Evolutionary conservation across 1,284 basidiomycete species (phyloP).

Genomic region (Puccinia sorghi): DNA sequence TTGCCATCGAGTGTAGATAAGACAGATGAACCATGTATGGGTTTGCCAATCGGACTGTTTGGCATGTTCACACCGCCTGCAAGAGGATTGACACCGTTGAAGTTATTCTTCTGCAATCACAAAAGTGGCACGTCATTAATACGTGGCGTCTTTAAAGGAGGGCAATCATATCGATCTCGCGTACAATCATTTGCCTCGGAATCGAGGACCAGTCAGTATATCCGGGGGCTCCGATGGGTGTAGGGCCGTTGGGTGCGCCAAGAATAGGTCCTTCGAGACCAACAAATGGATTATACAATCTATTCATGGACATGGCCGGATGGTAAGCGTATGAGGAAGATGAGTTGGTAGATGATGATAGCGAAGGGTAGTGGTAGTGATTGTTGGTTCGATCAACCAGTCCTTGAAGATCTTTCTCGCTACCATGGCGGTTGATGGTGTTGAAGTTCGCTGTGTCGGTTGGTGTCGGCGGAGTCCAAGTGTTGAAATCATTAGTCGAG

Average conservation of each 20-base stretch:
- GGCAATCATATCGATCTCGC: background rate
- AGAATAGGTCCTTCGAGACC: constrained; percentile 1
- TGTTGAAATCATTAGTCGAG: constrained; percentile 26
- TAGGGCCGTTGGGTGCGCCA: background rate
- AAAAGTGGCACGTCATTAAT: background rate
- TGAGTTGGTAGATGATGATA: constrained; percentile 35
- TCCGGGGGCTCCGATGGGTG: constrained; percentile 16
- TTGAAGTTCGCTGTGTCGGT: constrained; percentile 13
- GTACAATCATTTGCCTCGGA: constrained; percentile 24
- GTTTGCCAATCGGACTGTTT: constrained; percentile 30
- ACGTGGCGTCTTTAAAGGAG: background rate
- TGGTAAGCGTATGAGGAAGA: constrained; percentile 32
- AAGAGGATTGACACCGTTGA: constrained; percentile 14
- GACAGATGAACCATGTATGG: constrained; percentile 19
- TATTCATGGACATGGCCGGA: constrained; percentile 30
- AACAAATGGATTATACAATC: constrained; percentile 30
- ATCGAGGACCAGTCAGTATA: constrained; percentile 11
- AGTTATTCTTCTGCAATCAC: background rate
- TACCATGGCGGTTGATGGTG: constrained; percentile 12
- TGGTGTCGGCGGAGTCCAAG: constrained; percentile 27
- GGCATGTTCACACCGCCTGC: constrained; percentile 6
- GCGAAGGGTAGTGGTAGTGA: constrained; percentile 16
- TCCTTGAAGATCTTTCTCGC: constrained; percentile 37
- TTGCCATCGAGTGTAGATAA: constrained; percentile 24
- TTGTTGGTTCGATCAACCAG: constrained; percentile 25